Evolutionary conservation across 176 grass and related monocot species (phyloP).

Genomic region (Bromus sterilis): DNA sequence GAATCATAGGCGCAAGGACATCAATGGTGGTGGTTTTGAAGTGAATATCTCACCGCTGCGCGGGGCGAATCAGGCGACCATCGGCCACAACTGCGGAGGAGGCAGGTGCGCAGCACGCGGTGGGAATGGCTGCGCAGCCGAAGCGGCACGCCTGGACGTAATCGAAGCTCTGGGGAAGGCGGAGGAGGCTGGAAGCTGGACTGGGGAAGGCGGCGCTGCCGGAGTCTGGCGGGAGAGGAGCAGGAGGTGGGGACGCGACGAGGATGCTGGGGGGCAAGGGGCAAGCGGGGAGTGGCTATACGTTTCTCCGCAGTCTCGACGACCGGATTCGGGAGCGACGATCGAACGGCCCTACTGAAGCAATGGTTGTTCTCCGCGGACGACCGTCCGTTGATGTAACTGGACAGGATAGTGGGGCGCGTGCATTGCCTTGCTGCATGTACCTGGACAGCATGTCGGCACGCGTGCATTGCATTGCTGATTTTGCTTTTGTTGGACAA

Average conservation of each 20-base stretch:
- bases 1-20: background rate
- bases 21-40: background rate
- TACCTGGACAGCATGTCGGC: background rate
- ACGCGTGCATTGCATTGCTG: background rate
- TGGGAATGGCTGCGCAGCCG: background rate
- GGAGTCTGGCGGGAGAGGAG: background rate
- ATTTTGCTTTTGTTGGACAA: background rate
- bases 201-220: background rate
- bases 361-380: background rate
- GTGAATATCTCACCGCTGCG: background rate
- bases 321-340: background rate
- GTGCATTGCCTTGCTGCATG: background rate
- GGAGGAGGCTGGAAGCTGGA: background rate
- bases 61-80: background rate
- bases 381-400: background rate
- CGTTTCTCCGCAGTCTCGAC: background rate
- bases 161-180: background rate
- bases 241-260: background rate
- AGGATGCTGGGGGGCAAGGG: background rate
- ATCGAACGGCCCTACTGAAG: background rate
- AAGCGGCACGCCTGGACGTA: background rate
- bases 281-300: background rate
- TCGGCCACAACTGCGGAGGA: background rate
- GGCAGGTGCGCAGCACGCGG: background rate
- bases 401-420: background rate